phyloP scores from a whole-genome alignment of 441 rosid genomes.

The Erysimum cheiri region DNA sequence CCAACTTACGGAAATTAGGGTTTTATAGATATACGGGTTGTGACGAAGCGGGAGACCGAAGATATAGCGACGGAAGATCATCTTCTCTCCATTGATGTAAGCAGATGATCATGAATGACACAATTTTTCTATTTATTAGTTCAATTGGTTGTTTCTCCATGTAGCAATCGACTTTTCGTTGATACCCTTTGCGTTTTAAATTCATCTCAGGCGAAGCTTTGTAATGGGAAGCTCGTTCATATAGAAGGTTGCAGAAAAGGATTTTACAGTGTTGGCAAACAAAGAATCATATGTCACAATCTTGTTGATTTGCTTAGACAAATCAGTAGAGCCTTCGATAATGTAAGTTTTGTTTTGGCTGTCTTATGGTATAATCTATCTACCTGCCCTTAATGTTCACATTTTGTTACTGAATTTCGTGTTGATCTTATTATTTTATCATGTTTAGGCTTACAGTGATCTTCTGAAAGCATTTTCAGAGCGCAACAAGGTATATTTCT shows the following conservation, averaged over 20 bases:
- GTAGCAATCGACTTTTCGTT: slow-evolving; percentile 3
- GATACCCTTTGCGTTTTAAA: slow-evolving; percentile 21
- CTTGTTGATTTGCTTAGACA: slow-evolving; percentile 94
- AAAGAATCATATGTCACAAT: slow-evolving; percentile 70
- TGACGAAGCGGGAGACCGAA: slow-evolving; percentile 57
- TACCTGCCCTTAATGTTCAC: background rate
- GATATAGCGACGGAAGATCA: slow-evolving; percentile 75
- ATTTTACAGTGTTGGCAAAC: slow-evolving; percentile 81
- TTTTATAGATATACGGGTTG: slow-evolving; percentile 67
- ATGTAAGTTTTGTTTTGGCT: slow-evolving; percentile 52
- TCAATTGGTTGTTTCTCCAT: slow-evolving; percentile 14
- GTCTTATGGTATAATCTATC: background rate
- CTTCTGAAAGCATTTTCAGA: slow-evolving; percentile 89
- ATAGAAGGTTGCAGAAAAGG: slow-evolving; percentile 85
- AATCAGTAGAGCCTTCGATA: slow-evolving; percentile 85
- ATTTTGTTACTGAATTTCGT: background rate
- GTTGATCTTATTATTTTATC: slow-evolving; percentile 24
- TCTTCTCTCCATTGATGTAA: slow-evolving; percentile 89
- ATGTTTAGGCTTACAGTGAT: slow-evolving; percentile 76
- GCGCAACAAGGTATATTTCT: slow-evolving; percentile 78
- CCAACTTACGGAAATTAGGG: slow-evolving; percentile 34
- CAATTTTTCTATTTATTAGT: background rate
- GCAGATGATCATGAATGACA: slow-evolving; percentile 22
- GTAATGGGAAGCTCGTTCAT: slow-evolving; percentile 87
- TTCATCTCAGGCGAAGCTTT: slow-evolving; percentile 77